Evolutionary conservation across 2,329 filamentous ascomycete species (phyloP), one percentile per base, ranked within the genome.

Genomic region (Cladosporium sp.): DNA sequence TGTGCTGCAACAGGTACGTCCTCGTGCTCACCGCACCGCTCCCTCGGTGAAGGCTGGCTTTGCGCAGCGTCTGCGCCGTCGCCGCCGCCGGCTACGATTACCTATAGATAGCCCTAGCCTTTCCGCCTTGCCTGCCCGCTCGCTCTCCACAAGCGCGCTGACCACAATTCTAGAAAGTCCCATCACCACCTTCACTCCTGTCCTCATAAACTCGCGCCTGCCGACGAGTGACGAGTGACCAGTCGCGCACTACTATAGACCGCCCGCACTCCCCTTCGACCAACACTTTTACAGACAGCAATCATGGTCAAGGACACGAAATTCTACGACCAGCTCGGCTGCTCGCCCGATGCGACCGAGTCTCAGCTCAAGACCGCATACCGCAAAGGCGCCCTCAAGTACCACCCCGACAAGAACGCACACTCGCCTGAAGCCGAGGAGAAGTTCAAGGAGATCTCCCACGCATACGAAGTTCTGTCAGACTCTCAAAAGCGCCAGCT

Each of bases 361-460:
- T 77, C 85, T 62, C 87, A 96, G 73, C 77, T 98, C 60, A 96
- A 93, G 78, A 90, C 91, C 67, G 90, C 85, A 63, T 95, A 93
- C 80, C 90, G 89, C 72, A 83, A 85, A 61, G 83, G 84, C 62
- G 89, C 89, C 33, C 74, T 93, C 56, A 93, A 92, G 74, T 86
- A 85, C 71, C 89, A 95, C 67, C 89, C 89, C 68, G 92, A 98
- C 74, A 98, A 98, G 81, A 98, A 98, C 74, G 83, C 86, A 59
- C 84, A 93, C 77, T 95, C 95, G 77, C 90, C 91, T 38, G 87
- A 85, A 22, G 91, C 93, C 48, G 90, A 92, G 63, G 90, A 95
- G 57, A 98, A 96, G 74, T 98, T 98, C 85, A 97, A 98, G 78
- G 91, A 96, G 66, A 81, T 96, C 56, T 95, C 90, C 60, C 86